A percentile compares a stretch with the other conserved stretches of the same genome.
Conservation (phyloP, 805 yeast genomes). For the Saccharomycodes ludwigii region DNA sequence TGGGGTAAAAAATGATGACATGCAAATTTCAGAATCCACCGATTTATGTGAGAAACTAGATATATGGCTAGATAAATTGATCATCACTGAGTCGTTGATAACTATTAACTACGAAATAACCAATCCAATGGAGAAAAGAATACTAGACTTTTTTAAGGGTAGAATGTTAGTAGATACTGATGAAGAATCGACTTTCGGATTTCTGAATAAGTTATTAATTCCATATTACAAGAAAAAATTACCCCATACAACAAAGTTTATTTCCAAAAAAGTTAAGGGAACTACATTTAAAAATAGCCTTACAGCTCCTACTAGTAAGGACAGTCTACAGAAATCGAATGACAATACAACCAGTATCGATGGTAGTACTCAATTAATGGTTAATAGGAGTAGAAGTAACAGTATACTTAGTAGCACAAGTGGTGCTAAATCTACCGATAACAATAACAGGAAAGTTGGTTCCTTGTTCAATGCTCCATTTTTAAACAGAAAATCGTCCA, state of each 20-base stretch:
- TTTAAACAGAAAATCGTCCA: conserved; percentile 3
- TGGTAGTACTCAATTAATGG: too few species aligned
- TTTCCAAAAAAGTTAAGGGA: conserved; percentile 36
- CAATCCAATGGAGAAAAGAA: conserved; percentile 4
- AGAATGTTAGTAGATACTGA: conserved; percentile 16
- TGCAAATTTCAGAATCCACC: conserved; percentile 3
- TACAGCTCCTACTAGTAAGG: conserved; percentile 3
- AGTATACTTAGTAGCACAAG: conserved; percentile 1
- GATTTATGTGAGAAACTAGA: conserved; percentile 27
- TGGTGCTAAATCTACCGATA: background rate
- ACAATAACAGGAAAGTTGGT: background rate
- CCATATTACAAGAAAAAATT: conserved; percentile 40
- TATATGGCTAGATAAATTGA: conserved; percentile 37
- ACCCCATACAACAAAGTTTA: conserved; percentile 33
- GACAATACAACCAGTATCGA: background rate
- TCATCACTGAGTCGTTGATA: conserved; percentile 39
- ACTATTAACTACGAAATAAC: conserved; percentile 19
- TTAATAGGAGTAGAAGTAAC: too few species aligned
- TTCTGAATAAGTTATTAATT: conserved; percentile 37
- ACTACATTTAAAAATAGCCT: conserved; percentile 25
- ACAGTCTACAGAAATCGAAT: conserved; percentile 2
- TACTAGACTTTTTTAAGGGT: conserved; percentile 10
- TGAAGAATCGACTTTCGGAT: conserved; percentile 33
- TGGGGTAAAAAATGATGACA: conserved; percentile 11
- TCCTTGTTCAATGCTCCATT: conserved; percentile 1